Percentiles rank a stretch among this genome's conserved stretches.
phyloP scores from a whole-genome alignment of 2,329 filamentous ascomycete genomes.

The Fusarium zealandicum region DNA sequence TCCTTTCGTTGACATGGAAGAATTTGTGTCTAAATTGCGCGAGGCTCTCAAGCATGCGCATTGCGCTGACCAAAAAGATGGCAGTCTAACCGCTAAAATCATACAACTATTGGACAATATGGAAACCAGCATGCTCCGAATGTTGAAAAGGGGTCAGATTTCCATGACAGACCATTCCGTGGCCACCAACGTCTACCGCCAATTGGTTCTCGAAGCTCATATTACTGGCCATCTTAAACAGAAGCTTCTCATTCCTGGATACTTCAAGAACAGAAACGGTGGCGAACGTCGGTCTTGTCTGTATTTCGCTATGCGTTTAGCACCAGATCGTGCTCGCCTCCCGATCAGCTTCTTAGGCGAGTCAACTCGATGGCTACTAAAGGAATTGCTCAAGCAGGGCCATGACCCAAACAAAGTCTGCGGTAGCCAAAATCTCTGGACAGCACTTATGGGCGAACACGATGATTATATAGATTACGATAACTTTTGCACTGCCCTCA shows the following conservation, averaged over 20 bases:
- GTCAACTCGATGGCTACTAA: neutral
- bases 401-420: neutral
- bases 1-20: neutral
- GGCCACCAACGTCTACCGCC: constrained; percentile 6
- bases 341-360: too few species aligned
- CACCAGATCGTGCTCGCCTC: too few species aligned
- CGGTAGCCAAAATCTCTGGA: neutral
- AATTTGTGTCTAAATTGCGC: neutral
- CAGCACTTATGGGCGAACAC: too few species aligned
- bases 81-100: neutral
- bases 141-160: too few species aligned
- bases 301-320: neutral
- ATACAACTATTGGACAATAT: neutral
- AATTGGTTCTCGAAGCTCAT: constrained; percentile 8
- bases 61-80: neutral
- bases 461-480: too few species aligned
- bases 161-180: too few species aligned
- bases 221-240: neutral
- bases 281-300: neutral
- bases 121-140: too few species aligned
- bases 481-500: neutral
- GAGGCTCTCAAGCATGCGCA: too few species aligned
- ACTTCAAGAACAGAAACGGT: neutral
- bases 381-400: neutral
- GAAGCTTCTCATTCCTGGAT: neutral